phyloP scores from a whole-genome alignment of 257 asterid genomes.

The Solanum medicagineum region DNA sequence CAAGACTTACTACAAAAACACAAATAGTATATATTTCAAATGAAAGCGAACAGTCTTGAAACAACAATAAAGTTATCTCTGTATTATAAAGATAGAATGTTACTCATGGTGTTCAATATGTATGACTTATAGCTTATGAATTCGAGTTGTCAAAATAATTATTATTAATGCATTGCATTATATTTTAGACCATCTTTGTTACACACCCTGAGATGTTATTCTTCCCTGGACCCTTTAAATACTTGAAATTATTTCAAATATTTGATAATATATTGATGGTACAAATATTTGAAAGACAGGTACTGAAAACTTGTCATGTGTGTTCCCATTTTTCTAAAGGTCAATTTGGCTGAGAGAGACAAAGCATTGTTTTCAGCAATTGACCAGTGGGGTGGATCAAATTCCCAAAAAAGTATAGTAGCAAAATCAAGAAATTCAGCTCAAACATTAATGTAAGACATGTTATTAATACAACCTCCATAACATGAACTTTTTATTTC shows the following conservation, averaged over 20 bases:
- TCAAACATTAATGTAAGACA: not conserved
- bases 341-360: not conserved
- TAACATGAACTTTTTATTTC: not conserved
- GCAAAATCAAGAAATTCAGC: not conserved
- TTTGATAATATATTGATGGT: not conserved
- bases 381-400: not conserved
- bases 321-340: not conserved
- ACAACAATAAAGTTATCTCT: not conserved
- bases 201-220: not conserved
- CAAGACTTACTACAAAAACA: not conserved
- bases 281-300: not conserved
- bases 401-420: not conserved
- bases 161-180: not conserved
- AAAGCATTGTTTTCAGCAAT: slow-evolving; percentile 1
- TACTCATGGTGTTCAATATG: not conserved
- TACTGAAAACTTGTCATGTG: not conserved
- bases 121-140: not conserved
- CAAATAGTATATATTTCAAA: not conserved
- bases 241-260: not conserved
- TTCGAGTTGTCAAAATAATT: not conserved
- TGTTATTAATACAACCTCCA: not conserved
- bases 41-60: not conserved
- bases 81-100: too few relatives aligned
- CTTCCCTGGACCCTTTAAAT: not conserved
- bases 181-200: not conserved